Conservation (phyloP, 164 flowering plant species). For the Hamamelis virginiana region DNA sequence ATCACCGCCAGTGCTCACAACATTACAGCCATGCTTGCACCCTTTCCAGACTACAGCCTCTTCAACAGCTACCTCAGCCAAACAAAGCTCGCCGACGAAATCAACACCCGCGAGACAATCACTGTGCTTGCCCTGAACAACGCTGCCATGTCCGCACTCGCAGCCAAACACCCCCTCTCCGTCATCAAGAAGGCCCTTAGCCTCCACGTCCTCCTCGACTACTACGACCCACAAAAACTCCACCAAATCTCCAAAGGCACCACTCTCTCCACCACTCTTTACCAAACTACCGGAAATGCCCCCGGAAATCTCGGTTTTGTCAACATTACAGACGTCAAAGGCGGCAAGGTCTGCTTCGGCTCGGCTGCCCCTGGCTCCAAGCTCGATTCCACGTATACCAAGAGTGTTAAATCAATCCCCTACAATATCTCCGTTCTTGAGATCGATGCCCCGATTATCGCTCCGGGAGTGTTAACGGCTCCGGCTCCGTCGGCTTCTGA, state of each 20-base stretch:
- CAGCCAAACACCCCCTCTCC: constrained; percentile 60
- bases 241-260: constrained; percentile 81
- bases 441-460: constrained; percentile 65
- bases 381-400: constrained; percentile 61
- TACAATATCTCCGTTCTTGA: constrained; percentile 76
- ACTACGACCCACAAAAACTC: constrained; percentile 72
- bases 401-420: constrained; percentile 62
- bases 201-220: constrained; percentile 73
- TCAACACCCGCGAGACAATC: constrained; percentile 78
- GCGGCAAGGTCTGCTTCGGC: constrained; percentile 88
- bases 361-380: constrained; percentile 76
- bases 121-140: constrained; percentile 73
- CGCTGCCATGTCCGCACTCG: constrained; percentile 55
- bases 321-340: constrained; percentile 84
- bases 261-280: constrained; percentile 75
- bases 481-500: constrained; percentile 56
- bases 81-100: constrained; percentile 81
- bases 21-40: constrained; percentile 66
- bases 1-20: constrained; percentile 48
- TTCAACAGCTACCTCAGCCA: constrained; percentile 61
- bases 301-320: constrained; percentile 71
- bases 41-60: constrained; percentile 55
- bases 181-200: constrained; percentile 60
- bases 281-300: constrained; percentile 87
- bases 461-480: constrained; percentile 62